Evolutionary conservation across 495 filamentous ascomycete species (phyloP), one percentile per base, ranked within the genome.

Genomic region (Aspergillus avenaceus): DNA sequence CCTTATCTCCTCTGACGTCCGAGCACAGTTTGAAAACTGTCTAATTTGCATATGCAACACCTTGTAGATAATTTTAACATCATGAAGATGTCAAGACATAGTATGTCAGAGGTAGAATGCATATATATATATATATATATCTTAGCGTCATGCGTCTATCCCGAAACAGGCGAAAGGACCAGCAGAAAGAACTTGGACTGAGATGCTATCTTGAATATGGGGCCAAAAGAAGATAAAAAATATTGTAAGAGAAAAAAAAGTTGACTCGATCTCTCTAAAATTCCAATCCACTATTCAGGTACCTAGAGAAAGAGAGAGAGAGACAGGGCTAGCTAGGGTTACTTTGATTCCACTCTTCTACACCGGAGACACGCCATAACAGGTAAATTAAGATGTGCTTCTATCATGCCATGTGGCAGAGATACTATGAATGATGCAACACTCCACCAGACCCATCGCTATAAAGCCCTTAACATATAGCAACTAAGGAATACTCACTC

Each of bases 391-490:
- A 38, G 34, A 38, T 38, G 21, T 38, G 34, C 34, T 18, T 38
- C 34, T 21, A 38, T 38, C 34, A 38, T 38, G 34, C 34, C 34
- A 38, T 38, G 34, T 38, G 34, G 34, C 34, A 38, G 34, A 38
- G 14, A 8, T 38, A 21, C n/a, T n/a, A n/a, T n/a, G n/a, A 38
- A 38, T 38, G 34, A 38, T 38, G 34, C 12, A 18, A 38, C 34
- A 38, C 16, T 36, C 32, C 32, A 36, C 32, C 32, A 14, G 18
- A 14, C 34, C 29, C 14, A 38, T 38, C 16, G 6, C 16, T 38
- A 38, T 38, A 38, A 38, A 19, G 12, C 16, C 21, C 11, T n/a
- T 9, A 18, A 38, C 34, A 19, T 38, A 38, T 38, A 38, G 11
- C 34, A 7, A 21, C 11, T 4, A 38, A 38, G 34, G 2, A 8